Evolutionary conservation across 805 yeast species (phyloP), one percentile per base, ranked within the genome.

Genomic region (Hanseniaspora vineae): DNA sequence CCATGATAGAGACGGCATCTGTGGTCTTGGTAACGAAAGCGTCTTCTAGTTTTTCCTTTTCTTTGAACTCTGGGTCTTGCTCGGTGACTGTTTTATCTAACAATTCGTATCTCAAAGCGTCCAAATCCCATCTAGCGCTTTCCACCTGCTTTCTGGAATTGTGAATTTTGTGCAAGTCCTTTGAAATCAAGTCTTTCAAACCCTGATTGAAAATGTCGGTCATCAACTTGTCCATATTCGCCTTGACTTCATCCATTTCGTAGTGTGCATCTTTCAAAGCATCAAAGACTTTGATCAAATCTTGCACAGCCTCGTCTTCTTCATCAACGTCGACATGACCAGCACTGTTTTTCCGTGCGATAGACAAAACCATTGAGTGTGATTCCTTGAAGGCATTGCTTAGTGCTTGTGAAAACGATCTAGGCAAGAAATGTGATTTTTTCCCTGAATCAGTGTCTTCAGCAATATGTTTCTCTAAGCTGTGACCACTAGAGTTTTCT

Each of bases 21-120:
- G 83, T 81, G 3, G 88, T 84, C 23, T 87, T 85, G 54, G 80
- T 76, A 35, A 84, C 92, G 53, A 84, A 75, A 52, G 82, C 90
- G 59, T 84, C 95, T 63, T 84, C 95, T 53, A 79, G 71, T 40
- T 67, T 69, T 46, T 77, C 83, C 18, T 77, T 61, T 42, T 73
- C 64, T 42, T 70, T 71, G 35, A 54, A 44, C 12, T 61, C 66
- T 23, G 62, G 51, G 39, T 59, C 59, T 42, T 68, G 68, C 39
- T 66, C 70, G 31, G 53, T 46, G 10, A 49, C 49, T 45, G 58
- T 66, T 42, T 56, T 62, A 15, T 57, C 18, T 44, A 59, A 76
- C 23, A 72, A 66, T 52, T 77, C 83, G 47, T 84, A 70, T 61
- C 92, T 74, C 51, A 80, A 64, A 8, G 80, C 70, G 63, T 84